phyloP scores from a whole-genome alignment of 1,139 yeast species.

The Nakaseomyces glabratus region DNA sequence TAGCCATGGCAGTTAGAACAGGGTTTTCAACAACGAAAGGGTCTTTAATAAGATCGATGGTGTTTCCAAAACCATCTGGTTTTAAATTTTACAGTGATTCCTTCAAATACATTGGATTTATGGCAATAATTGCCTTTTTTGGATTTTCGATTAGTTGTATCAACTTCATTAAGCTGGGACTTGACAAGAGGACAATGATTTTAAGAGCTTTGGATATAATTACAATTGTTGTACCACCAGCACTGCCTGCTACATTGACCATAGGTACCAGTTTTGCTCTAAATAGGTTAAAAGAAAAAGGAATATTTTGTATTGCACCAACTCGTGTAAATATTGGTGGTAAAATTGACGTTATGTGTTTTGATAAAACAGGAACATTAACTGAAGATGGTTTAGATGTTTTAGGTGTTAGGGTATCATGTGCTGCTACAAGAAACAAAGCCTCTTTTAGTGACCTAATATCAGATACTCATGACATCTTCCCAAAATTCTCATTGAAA shows the following conservation, averaged over 20 bases:
- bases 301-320: slow-evolving; percentile 86
- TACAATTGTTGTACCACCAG: slow-evolving; percentile 97
- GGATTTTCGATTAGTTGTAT: slow-evolving; percentile 82
- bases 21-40: slow-evolving; percentile 97
- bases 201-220: slow-evolving; percentile 86
- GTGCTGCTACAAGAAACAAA: slow-evolving; percentile 43
- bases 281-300: slow-evolving; percentile 54
- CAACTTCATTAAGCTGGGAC: slow-evolving; percentile 69
- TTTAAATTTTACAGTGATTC: slow-evolving; percentile 92
- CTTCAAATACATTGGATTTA: slow-evolving; percentile 88
- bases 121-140: slow-evolving; percentile 73
- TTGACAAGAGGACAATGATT: slow-evolving; percentile 60
- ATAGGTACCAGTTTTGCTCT: slow-evolving; percentile 94
- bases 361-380: slow-evolving; percentile 94
- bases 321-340: slow-evolving; percentile 93
- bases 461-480: slow-evolving; percentile 31
- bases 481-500: slow-evolving; percentile 24
- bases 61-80: slow-evolving; percentile 90
- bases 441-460: slow-evolving; percentile 44
- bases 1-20: slow-evolving; percentile 80
- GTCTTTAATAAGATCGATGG: slow-evolving; percentile 87
- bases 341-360: slow-evolving; percentile 78
- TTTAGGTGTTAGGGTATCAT: slow-evolving; percentile 59
- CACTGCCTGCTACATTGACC: slow-evolving; percentile 92
- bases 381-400: slow-evolving; percentile 96